phyloP scores from a whole-genome alignment of 2,329 filamentous ascomycete genomes.

The Microsporum ferrugineum region DNA sequence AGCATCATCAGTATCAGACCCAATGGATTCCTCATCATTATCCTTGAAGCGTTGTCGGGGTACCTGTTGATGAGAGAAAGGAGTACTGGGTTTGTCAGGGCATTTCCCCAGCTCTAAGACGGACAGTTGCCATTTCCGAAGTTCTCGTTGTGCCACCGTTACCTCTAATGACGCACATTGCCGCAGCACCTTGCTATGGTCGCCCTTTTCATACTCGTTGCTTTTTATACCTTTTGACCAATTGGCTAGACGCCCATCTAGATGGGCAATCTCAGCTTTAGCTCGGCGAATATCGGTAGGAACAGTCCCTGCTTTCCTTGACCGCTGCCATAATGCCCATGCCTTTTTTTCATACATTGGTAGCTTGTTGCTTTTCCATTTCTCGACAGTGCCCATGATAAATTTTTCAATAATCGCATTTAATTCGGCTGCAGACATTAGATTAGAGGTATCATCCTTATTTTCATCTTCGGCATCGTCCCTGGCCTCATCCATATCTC shows the following conservation, averaged over 20 bases:
- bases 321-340: constrained; percentile 49
- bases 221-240: constrained; percentile 43
- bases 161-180: constrained; percentile 52
- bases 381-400: constrained; percentile 40
- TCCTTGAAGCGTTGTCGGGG: constrained; percentile 4
- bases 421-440: constrained; percentile 39
- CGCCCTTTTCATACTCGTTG: constrained; percentile 42
- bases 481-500: constrained; percentile 50
- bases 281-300: constrained; percentile 36
- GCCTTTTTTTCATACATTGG: constrained; percentile 48
- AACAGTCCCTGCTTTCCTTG: constrained; percentile 35
- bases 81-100: constrained; percentile 18
- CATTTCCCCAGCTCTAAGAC: constrained; percentile 29
- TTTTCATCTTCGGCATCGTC: constrained; percentile 20
- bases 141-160: constrained; percentile 49
- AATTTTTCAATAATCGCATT: constrained; percentile 43
- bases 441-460: constrained; percentile 9
- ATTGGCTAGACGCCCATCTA: constrained; percentile 45
- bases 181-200: constrained; percentile 37
- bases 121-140: constrained; percentile 34
- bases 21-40: constrained; percentile 26
- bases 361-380: constrained; percentile 50
- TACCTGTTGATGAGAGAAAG: constrained; percentile 1
- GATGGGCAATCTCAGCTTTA: constrained; percentile 32
- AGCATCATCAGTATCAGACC: constrained; percentile 20